These are phyloP conservation scores for Hyaloscypha finlandica DNA, from an alignment of 495 filamentous ascomycete species.

Conservation along the genomic window DNA sequence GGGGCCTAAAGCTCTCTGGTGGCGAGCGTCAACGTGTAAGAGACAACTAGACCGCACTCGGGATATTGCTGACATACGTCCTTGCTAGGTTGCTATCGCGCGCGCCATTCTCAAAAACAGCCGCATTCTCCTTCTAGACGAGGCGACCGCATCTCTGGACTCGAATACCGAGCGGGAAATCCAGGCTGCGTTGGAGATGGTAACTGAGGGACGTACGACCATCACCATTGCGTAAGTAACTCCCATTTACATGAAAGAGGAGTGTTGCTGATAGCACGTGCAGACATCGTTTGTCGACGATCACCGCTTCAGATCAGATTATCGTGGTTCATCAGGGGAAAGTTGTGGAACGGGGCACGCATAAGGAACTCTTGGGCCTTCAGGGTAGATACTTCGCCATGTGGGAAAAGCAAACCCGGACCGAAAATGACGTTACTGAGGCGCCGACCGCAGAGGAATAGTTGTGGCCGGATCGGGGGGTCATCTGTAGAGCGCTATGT, in stretches of 20 bases:
- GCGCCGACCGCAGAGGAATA: conserved; percentile 13
- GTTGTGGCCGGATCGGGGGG: conserved; percentile 10
- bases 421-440: conserved; percentile 10
- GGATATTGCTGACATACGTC: conserved; percentile 12
- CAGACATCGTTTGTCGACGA: conserved; percentile 10
- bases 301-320: conserved; percentile 9
- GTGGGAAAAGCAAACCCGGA: conserved; percentile 11
- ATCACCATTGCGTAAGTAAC: conserved; percentile 28
- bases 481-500: conserved; percentile 8
- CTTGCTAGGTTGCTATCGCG: conserved; percentile 58
- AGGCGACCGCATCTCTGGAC: conserved; percentile 14
- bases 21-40: conserved; percentile 49
- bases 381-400: conserved; percentile 1
- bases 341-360: conserved; percentile 7
- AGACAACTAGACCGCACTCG: conserved; percentile 9
- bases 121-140: conserved; percentile 16
- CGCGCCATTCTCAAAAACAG: conserved; percentile 57
- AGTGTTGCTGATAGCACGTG: conserved; percentile 11
- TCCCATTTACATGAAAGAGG: conserved; percentile 1
- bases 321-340: conserved; percentile 7
- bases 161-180: conserved; percentile 59
- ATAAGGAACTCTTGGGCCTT: not conserved
- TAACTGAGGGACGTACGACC: conserved; percentile 62
- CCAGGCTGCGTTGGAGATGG: conserved; percentile 60
- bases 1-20: conserved; percentile 37